These are phyloP conservation scores for Hippophae rhamnoides DNA, from an alignment of 306 rosid species.

Conservation along the genomic window DNA sequence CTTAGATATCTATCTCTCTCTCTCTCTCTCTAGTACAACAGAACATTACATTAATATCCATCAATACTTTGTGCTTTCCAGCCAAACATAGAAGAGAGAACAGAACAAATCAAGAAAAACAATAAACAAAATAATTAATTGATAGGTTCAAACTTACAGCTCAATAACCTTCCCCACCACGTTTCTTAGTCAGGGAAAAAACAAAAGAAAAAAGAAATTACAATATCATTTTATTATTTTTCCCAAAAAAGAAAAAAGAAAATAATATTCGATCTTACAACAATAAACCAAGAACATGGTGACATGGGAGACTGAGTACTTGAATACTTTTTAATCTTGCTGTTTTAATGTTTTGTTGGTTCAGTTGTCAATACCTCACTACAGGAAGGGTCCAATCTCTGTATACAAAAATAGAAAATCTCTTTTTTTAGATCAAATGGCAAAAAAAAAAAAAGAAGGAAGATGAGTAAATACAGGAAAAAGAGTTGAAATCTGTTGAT, in stretches of 20 bases:
- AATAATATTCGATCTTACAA: not conserved
- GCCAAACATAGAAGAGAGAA: slow-evolving; percentile 13
- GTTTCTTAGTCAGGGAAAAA: not conserved
- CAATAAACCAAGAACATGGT: slow-evolving; percentile 16
- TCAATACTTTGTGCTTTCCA: slow-evolving; percentile 20
- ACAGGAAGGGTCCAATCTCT: slow-evolving; percentile 16
- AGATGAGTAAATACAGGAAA: slow-evolving; percentile 18
- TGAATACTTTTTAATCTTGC: not conserved
- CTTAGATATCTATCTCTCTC: not conserved
- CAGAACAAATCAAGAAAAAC: slow-evolving; percentile 14
- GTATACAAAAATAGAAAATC: slow-evolving; percentile 15
- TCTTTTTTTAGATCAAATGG: slow-evolving; percentile 31
- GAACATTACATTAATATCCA: slow-evolving; percentile 19
- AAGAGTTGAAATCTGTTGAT: slow-evolving; percentile 12
- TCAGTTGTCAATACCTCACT: slow-evolving; percentile 34
- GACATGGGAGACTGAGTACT: slow-evolving; percentile 12
- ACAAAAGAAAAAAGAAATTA: slow-evolving; percentile 1
- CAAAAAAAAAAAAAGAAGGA: slow-evolving; percentile 28
- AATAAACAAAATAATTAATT: slow-evolving; percentile 14
- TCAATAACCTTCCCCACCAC: slow-evolving; percentile 18
- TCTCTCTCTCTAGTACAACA: slow-evolving; percentile 3
- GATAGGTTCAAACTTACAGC: slow-evolving; percentile 13
- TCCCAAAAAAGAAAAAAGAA: not conserved
- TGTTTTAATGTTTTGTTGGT: slow-evolving; percentile 21
- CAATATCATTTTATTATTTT: too few relatives aligned